These are phyloP conservation scores for Sugiyamaella xylanicola DNA, from an alignment of 1,139 yeast genomes.

Conservation along the genomic window DNA sequence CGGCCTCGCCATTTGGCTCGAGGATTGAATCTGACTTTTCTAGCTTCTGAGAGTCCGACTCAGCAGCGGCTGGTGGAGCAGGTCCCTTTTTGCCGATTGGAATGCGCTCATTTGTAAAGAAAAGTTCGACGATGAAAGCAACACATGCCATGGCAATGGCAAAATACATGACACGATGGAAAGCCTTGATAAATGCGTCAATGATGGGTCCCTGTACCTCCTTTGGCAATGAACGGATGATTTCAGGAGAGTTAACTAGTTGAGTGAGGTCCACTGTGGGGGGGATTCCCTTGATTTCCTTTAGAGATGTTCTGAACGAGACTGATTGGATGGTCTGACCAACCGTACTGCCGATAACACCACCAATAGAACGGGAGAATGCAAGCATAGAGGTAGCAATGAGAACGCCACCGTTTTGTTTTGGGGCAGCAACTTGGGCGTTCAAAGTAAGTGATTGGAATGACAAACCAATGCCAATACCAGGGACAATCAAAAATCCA, in stretches of 20 bases:
- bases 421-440: constrained; percentile 59
- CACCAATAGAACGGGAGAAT: constrained; percentile 53
- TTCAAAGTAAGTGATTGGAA: constrained; percentile 57
- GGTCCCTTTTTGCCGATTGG: constrained; percentile 21
- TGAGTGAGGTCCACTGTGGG: constrained; percentile 18
- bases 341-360: constrained; percentile 51
- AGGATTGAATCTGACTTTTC: not conserved
- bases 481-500: constrained; percentile 57
- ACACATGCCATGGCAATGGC: constrained; percentile 29
- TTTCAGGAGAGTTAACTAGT: constrained; percentile 31
- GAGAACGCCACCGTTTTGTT: constrained; percentile 53
- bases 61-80: constrained; percentile 1
- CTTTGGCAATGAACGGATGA: constrained; percentile 27
- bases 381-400: constrained; percentile 53
- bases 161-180: constrained; percentile 32
- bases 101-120: constrained; percentile 32
- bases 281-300: constrained; percentile 22
- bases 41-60: not conserved
- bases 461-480: constrained; percentile 56
- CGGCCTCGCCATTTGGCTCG: not conserved
- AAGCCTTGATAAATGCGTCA: constrained; percentile 32
- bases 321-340: constrained; percentile 53
- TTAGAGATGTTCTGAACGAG: constrained; percentile 29
- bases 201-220: constrained; percentile 24
- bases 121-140: constrained; percentile 25